Conservation (phyloP, 805 yeast genomes). For the Candida berthetii region DNA sequence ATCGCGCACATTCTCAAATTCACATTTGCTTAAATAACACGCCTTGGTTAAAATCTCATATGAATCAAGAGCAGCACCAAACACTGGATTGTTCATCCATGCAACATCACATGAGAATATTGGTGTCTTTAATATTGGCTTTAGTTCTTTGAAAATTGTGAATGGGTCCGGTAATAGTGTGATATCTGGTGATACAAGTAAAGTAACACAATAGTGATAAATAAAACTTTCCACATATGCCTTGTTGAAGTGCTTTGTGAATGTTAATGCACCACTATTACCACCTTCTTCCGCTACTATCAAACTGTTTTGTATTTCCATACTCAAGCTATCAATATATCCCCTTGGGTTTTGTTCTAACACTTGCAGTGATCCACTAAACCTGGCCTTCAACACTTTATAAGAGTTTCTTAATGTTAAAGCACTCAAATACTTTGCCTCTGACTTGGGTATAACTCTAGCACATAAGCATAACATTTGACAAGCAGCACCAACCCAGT, state of each 20-base stretch:
- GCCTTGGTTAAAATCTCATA: constrained; percentile 30
- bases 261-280: neutral
- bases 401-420: constrained; percentile 29
- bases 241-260: constrained; percentile 17
- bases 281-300: neutral
- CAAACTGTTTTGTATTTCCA: constrained; percentile 17
- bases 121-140: constrained; percentile 26
- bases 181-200: constrained; percentile 27
- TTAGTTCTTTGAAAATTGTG: constrained; percentile 26
- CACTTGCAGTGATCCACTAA: constrained; percentile 1
- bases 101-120: constrained; percentile 27
- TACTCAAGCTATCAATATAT: constrained; percentile 14
- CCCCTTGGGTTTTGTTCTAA: neutral
- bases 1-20: neutral
- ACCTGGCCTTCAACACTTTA: constrained; percentile 25
- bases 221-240: constrained; percentile 38
- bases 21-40: constrained; percentile 22
- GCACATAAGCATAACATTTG: constrained; percentile 33
- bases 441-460: constrained; percentile 22
- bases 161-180: constrained; percentile 37
- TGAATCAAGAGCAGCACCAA: constrained; percentile 30
- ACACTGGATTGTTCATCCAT: constrained; percentile 37
- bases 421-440: constrained; percentile 20
- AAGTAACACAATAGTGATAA: constrained; percentile 32
- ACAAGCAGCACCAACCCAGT: constrained; percentile 34